Base-by-base conservation (phyloP, 2,329 filamentous ascomycete species). In the Fonsecaea erecta region DNA sequence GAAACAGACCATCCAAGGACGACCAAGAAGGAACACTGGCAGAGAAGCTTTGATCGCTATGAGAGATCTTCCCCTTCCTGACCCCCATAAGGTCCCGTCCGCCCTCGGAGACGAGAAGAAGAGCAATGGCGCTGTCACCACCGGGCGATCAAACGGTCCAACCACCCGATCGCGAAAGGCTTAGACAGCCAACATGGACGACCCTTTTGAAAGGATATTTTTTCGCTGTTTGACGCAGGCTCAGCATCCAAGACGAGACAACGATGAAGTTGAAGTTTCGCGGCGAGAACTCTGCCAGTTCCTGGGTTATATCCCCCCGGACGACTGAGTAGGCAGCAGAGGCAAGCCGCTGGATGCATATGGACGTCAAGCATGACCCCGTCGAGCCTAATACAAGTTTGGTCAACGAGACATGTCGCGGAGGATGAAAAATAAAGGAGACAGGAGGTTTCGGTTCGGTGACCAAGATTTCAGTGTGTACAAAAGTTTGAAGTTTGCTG, bases 21-120 rank as follows among this genome's bases (percentile, higher is more conserved):
- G 80, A 35, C 79, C 77, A 64, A 79, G 77, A 68, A 76, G 78
- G 72, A 81, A 81, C 74, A 93, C 89, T 73, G 91, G 91, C 74
- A 93, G 91, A 80, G 95, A 94, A 84, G 87, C 88, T 65, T 81
- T 95, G 58, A 91, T 94, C 73, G 93, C 96, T 77, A 92, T 93
- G 82, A 90, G 91, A 77, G 85, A 88, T 74, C 85, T 90, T 75
- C 85, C 91, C 75, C 80, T 88, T 66, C 84, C 85, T 16, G 74
- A 77, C 34, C 70, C 70, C 46, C 62, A 68, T 35, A 65, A 64
- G 30, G 21, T 65, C 32, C 53, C 59, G 14, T 28, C 46, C 14
- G 34, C 57, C 3, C 35, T 57, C 14, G 61, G 62, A 21, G 65
- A 69, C 46, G 70, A 73, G 43, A 62, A 70, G 55, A 66, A 72